phyloP scores from a whole-genome alignment of 345 rosid species.

The Gossypioides kirkii region DNA sequence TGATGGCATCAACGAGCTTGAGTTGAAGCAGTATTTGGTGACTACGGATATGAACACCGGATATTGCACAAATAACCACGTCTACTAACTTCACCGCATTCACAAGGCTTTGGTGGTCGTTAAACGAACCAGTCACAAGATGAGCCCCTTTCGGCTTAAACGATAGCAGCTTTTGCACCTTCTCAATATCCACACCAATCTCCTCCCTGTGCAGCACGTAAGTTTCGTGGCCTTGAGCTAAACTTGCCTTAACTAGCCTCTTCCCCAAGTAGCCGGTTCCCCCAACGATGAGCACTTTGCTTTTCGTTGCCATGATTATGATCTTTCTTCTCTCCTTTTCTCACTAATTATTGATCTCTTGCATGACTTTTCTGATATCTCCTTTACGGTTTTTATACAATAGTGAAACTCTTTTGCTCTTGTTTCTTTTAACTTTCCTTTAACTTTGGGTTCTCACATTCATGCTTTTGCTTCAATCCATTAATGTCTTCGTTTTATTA shows the following conservation, averaged over 20 bases:
- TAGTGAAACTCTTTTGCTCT: not conserved
- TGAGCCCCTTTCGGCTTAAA: conserved; percentile 59
- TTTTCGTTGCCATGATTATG: conserved; percentile 10
- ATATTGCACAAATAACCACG: conserved; percentile 70
- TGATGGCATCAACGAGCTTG: conserved; percentile 77
- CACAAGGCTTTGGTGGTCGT: conserved; percentile 34
- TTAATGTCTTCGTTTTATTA: not conserved
- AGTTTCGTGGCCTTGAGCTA: conserved; percentile 60
- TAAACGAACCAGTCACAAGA: conserved; percentile 52
- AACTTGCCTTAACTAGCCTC: conserved; percentile 71
- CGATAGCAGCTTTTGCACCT: conserved; percentile 52
- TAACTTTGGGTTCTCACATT: not conserved
- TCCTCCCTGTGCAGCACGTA: conserved; percentile 54
- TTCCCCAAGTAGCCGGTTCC: conserved; percentile 80
- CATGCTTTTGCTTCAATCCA: not conserved
- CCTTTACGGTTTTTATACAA: not conserved
- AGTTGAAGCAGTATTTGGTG: conserved; percentile 75
- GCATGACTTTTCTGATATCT: not conserved
- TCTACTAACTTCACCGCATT: conserved; percentile 58
- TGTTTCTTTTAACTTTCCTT: not conserved
- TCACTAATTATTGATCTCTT: not conserved
- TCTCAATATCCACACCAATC: conserved; percentile 69
- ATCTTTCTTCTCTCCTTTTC: not conserved
- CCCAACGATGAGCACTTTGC: conserved; percentile 60
- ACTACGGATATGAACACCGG: conserved; percentile 77